phyloP scores from a whole-genome alignment of 495 filamentous ascomycete genomes.

The Annulohypoxylon bovei region DNA sequence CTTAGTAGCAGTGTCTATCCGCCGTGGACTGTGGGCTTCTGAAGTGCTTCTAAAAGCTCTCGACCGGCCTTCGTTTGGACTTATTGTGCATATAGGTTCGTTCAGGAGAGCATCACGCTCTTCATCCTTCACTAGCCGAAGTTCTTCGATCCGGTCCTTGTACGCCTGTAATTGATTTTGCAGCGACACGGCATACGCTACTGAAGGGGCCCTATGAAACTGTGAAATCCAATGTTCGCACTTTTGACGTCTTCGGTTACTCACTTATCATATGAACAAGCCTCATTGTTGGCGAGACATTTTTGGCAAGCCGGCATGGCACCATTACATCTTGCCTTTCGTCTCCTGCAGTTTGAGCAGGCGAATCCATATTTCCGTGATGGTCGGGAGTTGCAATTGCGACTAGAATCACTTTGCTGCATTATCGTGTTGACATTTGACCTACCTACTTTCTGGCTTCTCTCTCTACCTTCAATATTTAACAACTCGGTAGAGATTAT shows the following conservation, averaged over 20 bases:
- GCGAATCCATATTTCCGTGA: constrained; percentile 19
- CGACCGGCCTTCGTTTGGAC: constrained; percentile 15
- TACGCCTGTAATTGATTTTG: constrained; percentile 13
- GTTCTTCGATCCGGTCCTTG: constrained; percentile 9
- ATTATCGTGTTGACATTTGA: background rate
- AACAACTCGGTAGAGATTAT: background rate
- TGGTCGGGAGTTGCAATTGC: constrained; percentile 6
- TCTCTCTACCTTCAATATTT: background rate
- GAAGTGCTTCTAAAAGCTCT: constrained; percentile 1
- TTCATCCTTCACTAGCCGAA: constrained; percentile 7
- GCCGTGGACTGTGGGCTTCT: background rate
- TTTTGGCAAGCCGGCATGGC: constrained; percentile 16
- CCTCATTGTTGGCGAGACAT: constrained; percentile 14
- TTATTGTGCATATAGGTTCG: constrained; percentile 16
- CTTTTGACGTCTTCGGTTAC: background rate
- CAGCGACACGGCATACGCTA: constrained; percentile 12
- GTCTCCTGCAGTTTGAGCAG: constrained; percentile 15
- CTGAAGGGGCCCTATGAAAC: constrained; percentile 1
- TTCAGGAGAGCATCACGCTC: constrained; percentile 13
- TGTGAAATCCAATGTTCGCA: background rate
- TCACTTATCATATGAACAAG: constrained; percentile 18
- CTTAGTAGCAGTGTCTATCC: background rate
- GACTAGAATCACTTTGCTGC: background rate
- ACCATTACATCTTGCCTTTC: constrained; percentile 2
- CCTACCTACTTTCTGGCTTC: background rate